phyloP scores from a whole-genome alignment of 768 basidiomycete genomes.

The Guyanaporus albipodus region DNA sequence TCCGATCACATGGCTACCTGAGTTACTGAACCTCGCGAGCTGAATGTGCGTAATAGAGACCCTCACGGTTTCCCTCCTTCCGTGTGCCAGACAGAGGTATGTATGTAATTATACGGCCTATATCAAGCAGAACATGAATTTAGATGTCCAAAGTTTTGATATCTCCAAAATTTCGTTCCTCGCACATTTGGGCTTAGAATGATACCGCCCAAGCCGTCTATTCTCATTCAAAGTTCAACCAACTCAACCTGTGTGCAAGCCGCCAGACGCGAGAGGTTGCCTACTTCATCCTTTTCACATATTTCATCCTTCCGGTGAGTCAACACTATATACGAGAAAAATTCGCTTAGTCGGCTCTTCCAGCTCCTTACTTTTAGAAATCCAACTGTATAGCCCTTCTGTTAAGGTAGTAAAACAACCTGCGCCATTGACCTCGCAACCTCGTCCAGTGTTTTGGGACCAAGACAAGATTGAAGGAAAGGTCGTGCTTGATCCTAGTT shows the following conservation, averaged over 20 bases:
- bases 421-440: conserved; percentile 22
- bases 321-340: neutral
- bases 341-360: conserved; percentile 3
- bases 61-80: conserved; percentile 7
- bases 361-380: conserved; percentile 54
- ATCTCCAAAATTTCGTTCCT: neutral
- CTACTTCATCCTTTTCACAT: conserved; percentile 34
- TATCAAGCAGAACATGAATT: conserved; percentile 18
- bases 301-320: conserved; percentile 50
- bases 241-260: conserved; percentile 33
- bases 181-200: conserved; percentile 12
- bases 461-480: conserved; percentile 59
- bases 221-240: conserved; percentile 15
- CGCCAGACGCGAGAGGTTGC: conserved; percentile 18
- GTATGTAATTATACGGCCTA: conserved; percentile 24
- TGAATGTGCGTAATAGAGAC: neutral
- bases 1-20: conserved; percentile 16
- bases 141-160: too few species aligned
- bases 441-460: conserved; percentile 53
- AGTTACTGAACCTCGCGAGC: neutral
- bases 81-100: conserved; percentile 18
- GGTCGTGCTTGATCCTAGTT: conserved; percentile 52
- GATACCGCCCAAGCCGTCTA: conserved; percentile 17
- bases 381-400: conserved; percentile 61
- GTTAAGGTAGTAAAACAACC: conserved; percentile 41